Conservation (phyloP, 2,329 filamentous ascomycete genomes). For the Epichloe hybrida region DNA sequence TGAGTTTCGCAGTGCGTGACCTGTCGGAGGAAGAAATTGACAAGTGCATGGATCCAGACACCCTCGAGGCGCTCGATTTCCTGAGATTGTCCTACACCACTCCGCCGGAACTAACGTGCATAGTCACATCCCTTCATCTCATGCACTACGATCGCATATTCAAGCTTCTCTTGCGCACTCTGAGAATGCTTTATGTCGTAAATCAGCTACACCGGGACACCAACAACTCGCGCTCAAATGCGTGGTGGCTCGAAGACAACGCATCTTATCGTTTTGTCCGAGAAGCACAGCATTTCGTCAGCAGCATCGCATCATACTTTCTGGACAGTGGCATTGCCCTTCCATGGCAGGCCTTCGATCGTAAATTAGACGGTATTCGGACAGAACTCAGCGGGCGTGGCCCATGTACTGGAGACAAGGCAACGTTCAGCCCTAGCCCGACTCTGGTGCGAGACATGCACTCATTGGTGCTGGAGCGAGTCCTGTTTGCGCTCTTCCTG, state of each 20-base stretch:
- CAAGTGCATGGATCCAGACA: constrained; percentile 68
- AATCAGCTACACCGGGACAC: constrained; percentile 50
- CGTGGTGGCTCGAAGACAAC: constrained; percentile 25
- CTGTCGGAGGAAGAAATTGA: constrained; percentile 67
- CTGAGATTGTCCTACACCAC: constrained; percentile 74
- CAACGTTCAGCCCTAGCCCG: constrained; percentile 47
- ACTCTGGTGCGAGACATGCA: constrained; percentile 56
- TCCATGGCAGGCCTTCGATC: constrained; percentile 60
- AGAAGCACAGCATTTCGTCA: constrained; percentile 70
- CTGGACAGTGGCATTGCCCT: constrained; percentile 63
- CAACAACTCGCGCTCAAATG: constrained; percentile 26
- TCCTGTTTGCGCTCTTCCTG: constrained; percentile 60
- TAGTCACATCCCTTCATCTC: constrained; percentile 59
- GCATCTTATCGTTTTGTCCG: constrained; percentile 48
- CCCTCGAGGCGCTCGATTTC: constrained; percentile 85
- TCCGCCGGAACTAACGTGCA: constrained; percentile 52
- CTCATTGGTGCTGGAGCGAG: constrained; percentile 58
- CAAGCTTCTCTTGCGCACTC: constrained; percentile 59
- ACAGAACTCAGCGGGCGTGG: constrained; percentile 33
- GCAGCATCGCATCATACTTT: constrained; percentile 60
- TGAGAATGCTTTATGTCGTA: constrained; percentile 67
- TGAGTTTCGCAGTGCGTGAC: constrained; percentile 77
- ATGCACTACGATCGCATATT: constrained; percentile 79
- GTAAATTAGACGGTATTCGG: constrained; percentile 51
- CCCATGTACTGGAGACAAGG: constrained; percentile 19